phyloP scores from a whole-genome alignment of 345 rosid genomes.

The Dipteronia sinensis region DNA sequence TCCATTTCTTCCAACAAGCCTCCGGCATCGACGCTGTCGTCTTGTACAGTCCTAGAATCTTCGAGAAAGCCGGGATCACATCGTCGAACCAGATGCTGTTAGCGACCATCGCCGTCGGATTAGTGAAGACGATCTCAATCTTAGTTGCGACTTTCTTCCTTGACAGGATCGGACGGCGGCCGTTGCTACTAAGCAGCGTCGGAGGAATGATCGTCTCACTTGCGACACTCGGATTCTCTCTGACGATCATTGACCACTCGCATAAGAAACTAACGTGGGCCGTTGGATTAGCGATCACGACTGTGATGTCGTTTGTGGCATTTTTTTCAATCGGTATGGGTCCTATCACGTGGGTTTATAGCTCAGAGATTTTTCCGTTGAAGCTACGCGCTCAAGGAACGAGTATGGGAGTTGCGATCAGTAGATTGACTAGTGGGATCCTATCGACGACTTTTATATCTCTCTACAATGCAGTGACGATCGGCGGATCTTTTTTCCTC shows the following conservation, averaged over 20 bases:
- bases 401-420: slow-evolving; percentile 66
- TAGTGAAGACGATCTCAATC: slow-evolving; percentile 65
- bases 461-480: slow-evolving; percentile 50
- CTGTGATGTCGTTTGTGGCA: slow-evolving; percentile 65
- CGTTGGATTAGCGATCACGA: slow-evolving; percentile 47
- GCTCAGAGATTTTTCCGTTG: slow-evolving; percentile 86
- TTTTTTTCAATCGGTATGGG: slow-evolving; percentile 89
- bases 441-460: slow-evolving; percentile 60
- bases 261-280: slow-evolving; percentile 65
- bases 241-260: slow-evolving; percentile 51
- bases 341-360: slow-evolving; percentile 83
- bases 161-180: slow-evolving; percentile 79
- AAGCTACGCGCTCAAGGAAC: slow-evolving; percentile 79
- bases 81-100: slow-evolving; percentile 47
- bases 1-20: slow-evolving; percentile 86
- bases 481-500: slow-evolving; percentile 78
- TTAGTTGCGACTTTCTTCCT: slow-evolving; percentile 72
- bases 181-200: slow-evolving; percentile 68
- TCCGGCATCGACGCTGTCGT: slow-evolving; percentile 89
- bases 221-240: slow-evolving; percentile 40
- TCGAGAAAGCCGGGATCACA: slow-evolving; percentile 69
- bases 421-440: slow-evolving; percentile 77
- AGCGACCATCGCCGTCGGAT: slow-evolving; percentile 86
- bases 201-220: slow-evolving; percentile 72
- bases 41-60: slow-evolving; percentile 81